Evolutionary conservation across 331 rosid species (phyloP).

Genomic region (Cydonia oblonga): DNA sequence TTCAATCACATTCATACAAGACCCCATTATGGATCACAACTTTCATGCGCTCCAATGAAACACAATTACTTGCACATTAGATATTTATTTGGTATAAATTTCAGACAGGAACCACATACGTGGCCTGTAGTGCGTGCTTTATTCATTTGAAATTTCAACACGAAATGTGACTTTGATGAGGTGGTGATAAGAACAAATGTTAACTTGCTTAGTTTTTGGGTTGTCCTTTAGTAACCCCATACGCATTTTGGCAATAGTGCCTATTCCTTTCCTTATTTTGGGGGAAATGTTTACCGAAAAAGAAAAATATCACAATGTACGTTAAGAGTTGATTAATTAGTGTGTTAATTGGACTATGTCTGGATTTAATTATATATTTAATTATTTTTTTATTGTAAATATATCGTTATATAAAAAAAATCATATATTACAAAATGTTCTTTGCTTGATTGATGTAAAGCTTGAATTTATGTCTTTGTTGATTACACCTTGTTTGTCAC

Average conservation of each 20-base stretch:
- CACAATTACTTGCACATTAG: not conserved
- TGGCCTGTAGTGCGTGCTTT: not conserved
- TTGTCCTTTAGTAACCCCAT: not conserved
- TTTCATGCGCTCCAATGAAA: not conserved
- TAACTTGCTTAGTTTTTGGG: not conserved
- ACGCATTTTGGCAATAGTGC: not conserved
- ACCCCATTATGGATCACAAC: not conserved
- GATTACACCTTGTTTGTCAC: too few species aligned
- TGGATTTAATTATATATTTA: too few species aligned
- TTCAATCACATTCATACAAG: not conserved
- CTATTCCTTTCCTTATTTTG: not conserved
- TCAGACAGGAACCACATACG: not conserved
- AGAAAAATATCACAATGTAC: not conserved
- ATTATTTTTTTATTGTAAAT: too few species aligned
- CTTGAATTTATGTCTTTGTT: too few species aligned
- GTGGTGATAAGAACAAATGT: constrained; percentile 1
- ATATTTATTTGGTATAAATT: not conserved
- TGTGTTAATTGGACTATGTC: not conserved
- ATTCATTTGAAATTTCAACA: not conserved
- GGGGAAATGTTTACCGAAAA: too few species aligned
- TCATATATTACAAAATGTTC: too few species aligned
- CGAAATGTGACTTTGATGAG: not conserved
- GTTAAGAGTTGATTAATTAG: not conserved
- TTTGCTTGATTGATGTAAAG: too few species aligned
- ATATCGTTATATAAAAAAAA: too few species aligned